These are phyloP conservation scores for Anaeromyces robustus DNA, from an alignment of 192 early-diverging fungal genomes.

Conservation along the genomic window DNA sequence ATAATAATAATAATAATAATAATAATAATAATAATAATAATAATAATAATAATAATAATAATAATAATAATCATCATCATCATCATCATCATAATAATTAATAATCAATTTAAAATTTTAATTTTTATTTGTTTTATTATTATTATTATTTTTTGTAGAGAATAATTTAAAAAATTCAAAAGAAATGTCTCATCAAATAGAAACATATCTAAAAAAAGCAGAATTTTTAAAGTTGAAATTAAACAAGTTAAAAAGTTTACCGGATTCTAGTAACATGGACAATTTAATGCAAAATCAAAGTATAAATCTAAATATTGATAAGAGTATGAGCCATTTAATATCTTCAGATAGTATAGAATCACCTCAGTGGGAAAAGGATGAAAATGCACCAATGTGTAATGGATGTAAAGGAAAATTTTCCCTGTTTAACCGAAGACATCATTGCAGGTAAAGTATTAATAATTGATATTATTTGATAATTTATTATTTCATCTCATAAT, in stretches of 20 bases:
- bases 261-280: too few relatives aligned
- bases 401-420: conserved; percentile 54
- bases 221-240: background rate
- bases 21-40: too few relatives aligned
- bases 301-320: background rate
- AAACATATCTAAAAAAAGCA: background rate
- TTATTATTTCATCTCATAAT: too few relatives aligned
- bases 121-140: too few relatives aligned
- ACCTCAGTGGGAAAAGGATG: conserved; percentile 63
- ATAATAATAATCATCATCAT: too few relatives aligned
- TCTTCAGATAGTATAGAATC: background rate
- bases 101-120: too few relatives aligned
- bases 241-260: background rate
- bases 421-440: conserved; percentile 65
- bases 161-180: background rate
- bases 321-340: background rate
- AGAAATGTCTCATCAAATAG: background rate
- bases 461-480: too few relatives aligned
- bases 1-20: too few relatives aligned
- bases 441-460: conserved; percentile 60
- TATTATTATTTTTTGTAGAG: background rate
- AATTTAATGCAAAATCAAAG: too few relatives aligned
- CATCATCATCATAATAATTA: too few relatives aligned
- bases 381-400: conserved; percentile 47
- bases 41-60: too few relatives aligned